phyloP scores from a whole-genome alignment of 805 yeast species.

The Kuraishia capsulata region DNA sequence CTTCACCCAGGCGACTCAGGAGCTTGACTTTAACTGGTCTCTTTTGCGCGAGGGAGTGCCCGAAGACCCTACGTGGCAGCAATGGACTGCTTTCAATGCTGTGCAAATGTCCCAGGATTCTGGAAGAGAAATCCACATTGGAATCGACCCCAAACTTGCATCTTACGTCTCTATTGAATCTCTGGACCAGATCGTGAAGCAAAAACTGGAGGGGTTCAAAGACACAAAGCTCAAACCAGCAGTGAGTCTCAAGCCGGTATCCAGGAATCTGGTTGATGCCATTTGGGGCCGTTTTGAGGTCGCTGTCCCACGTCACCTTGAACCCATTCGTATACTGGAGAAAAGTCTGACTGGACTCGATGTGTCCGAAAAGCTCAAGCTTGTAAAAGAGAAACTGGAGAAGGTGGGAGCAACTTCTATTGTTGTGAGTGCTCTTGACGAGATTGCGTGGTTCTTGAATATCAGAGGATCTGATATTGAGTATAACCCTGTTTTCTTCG shows the following conservation, averaged over 20 bases:
- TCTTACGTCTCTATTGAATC: constrained; percentile 25
- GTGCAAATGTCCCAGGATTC: constrained; percentile 38
- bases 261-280: constrained; percentile 36
- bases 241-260: constrained; percentile 33
- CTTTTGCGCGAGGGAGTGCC: constrained; percentile 42
- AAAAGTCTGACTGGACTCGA: constrained; percentile 8
- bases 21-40: constrained; percentile 52
- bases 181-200: constrained; percentile 22
- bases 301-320: constrained; percentile 46
- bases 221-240: constrained; percentile 17
- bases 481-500: constrained; percentile 80
- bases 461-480: constrained; percentile 61
- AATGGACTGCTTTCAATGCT: constrained; percentile 46
- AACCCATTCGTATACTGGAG: constrained; percentile 41
- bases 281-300: constrained; percentile 51
- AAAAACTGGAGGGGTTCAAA: constrained; percentile 7
- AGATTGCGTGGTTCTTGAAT: constrained; percentile 44
- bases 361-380: constrained; percentile 45
- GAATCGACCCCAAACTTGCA: constrained; percentile 42
- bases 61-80: constrained; percentile 47
- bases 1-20: constrained; percentile 48
- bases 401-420: constrained; percentile 17
- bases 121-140: constrained; percentile 22
- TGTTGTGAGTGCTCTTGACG: constrained; percentile 34
- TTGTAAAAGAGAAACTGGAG: constrained; percentile 28